Percentiles rank a stretch among this genome's conserved stretches.
phyloP scores from a whole-genome alignment of 2,329 filamentous ascomycete genomes.

The Fusarium devonianum region DNA sequence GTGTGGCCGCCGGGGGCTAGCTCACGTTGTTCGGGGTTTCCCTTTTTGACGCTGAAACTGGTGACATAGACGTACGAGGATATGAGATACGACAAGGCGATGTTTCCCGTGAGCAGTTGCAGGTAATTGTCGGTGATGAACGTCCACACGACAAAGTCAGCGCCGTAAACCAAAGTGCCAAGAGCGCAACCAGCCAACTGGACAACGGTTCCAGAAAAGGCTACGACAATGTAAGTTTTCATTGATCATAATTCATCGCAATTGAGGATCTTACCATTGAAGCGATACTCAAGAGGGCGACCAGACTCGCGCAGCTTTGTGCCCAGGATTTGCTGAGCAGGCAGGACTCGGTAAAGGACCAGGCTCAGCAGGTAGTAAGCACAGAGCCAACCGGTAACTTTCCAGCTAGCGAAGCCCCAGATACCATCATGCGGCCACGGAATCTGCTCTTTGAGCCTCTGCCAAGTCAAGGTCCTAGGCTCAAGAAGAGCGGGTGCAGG shows the following conservation, averaged over 20 bases:
- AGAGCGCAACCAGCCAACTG: slow-evolving; percentile 71
- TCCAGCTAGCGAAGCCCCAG: slow-evolving; percentile 69
- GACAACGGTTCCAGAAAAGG: slow-evolving; percentile 74
- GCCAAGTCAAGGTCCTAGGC: slow-evolving; percentile 71
- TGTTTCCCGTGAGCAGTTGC: slow-evolving; percentile 81
- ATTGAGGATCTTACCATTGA: slow-evolving; percentile 63
- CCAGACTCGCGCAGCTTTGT: slow-evolving; percentile 69
- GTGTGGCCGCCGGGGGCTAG: slow-evolving; percentile 80
- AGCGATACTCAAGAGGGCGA: slow-evolving; percentile 77
- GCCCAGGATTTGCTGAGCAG: slow-evolving; percentile 73
- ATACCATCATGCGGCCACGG: slow-evolving; percentile 78
- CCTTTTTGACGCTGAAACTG: slow-evolving; percentile 78
- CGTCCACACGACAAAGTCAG: slow-evolving; percentile 84
- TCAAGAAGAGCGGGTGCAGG: slow-evolving; percentile 78
- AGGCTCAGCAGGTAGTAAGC: slow-evolving; percentile 80
- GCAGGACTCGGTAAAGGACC: slow-evolving; percentile 74
- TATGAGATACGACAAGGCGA: slow-evolving; percentile 74
- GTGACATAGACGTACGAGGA: slow-evolving; percentile 78
- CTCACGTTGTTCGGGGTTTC: slow-evolving; percentile 74
- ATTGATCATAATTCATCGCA: no score
- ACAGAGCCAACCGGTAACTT: slow-evolving; percentile 70
- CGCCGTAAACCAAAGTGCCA: slow-evolving; percentile 77
- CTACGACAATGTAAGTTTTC: slow-evolving; percentile 53
- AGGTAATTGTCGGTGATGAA: slow-evolving; percentile 90
- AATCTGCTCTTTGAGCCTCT: slow-evolving; percentile 74